Percentiles rank a stretch among this genome's conserved stretches.
Conservation (phyloP, 2,329 filamentous ascomycete genomes). For the Ophidiomyces ophidiicola region DNA sequence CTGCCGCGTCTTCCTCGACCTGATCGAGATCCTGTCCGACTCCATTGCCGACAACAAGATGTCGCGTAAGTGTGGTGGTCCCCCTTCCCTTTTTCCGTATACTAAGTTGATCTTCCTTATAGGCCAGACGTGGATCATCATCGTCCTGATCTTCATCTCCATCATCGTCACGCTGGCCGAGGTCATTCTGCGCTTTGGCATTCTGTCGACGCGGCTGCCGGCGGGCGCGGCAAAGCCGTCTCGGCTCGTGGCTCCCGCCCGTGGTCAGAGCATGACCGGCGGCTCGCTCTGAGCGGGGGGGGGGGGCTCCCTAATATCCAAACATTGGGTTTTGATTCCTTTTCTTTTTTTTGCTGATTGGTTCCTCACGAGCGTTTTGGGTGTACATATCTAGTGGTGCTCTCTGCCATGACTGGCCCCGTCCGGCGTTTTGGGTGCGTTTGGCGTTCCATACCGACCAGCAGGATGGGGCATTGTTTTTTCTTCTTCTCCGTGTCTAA, state of each 20-base stretch:
- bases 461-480: no score
- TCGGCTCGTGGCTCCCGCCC: constrained; percentile 3
- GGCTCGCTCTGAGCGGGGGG: constrained; percentile 3
- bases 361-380: no score
- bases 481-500: no score
- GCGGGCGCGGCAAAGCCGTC: not conserved
- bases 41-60: constrained; percentile 89
- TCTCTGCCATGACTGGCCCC: no score
- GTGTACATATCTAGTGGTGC: no score
- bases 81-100: not conserved
- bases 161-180: constrained; percentile 86
- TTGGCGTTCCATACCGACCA: no score
- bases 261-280: not conserved
- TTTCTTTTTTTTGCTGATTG: no score
- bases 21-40: constrained; percentile 88
- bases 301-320: no score
- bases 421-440: no score
- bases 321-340: no score
- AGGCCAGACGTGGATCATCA: constrained; percentile 94
- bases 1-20: constrained; percentile 88
- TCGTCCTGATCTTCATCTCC: constrained; percentile 78
- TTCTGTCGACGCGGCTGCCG: constrained; percentile 39
- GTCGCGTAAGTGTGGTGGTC: constrained; percentile 48
- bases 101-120: not conserved
- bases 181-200: constrained; percentile 72